These are phyloP conservation scores for Colletotrichum sp. DNA, from an alignment of 2,329 filamentous ascomycete genomes.

Conservation along the genomic window DNA sequence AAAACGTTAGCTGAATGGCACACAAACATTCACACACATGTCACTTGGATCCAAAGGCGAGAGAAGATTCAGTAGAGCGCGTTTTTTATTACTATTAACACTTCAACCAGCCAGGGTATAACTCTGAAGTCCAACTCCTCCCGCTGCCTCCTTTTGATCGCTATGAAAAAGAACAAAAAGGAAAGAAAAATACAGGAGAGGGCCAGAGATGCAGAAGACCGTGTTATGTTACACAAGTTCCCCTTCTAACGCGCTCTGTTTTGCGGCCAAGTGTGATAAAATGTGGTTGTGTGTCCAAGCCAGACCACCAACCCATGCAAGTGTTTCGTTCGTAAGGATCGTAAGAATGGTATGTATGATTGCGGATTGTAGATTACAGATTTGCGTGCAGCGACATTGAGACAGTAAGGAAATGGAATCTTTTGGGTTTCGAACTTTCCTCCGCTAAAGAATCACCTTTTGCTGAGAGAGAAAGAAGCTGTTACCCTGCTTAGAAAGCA, in stretches of 20 bases:
- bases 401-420: constrained; percentile 25
- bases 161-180: neutral
- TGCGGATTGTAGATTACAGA: constrained; percentile 19
- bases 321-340: constrained; percentile 58
- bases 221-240: neutral
- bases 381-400: constrained; percentile 21
- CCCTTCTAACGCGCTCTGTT: constrained; percentile 7
- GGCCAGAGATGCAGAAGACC: neutral
- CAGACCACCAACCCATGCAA: constrained; percentile 20
- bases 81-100: constrained; percentile 18
- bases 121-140: neutral
- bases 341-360: constrained; percentile 53
- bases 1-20: neutral
- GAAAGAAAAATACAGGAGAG: neutral
- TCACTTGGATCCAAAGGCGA: neutral
- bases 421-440: constrained; percentile 20
- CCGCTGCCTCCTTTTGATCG: constrained; percentile 6
- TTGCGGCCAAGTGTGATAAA: neutral
- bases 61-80: neutral
- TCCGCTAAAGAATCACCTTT: constrained; percentile 6
- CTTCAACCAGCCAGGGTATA: constrained; percentile 19
- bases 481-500: constrained; percentile 24
- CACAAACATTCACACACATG: neutral
- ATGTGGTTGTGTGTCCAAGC: neutral
- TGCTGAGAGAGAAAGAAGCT: neutral